phyloP scores from a whole-genome alignment of 352 stramenopile species.

The Phytophthora uliginosa region DNA sequence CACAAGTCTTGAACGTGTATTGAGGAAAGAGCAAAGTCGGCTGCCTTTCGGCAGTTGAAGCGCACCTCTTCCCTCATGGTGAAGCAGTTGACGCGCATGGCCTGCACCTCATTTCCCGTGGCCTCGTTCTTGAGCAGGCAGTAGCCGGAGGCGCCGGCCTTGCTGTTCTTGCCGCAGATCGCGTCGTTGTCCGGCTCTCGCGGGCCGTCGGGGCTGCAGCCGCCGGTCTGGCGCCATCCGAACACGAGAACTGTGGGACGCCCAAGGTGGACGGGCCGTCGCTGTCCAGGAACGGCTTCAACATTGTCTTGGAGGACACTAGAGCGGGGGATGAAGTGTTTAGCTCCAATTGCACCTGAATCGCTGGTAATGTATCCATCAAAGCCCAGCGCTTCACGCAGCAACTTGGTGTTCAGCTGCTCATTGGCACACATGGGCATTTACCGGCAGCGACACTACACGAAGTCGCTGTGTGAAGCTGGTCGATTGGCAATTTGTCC shows the following conservation, averaged over 20 bases:
- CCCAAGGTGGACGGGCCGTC: conserved; percentile 14
- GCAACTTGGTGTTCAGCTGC: conserved; percentile 64
- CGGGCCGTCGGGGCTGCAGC: conserved; percentile 32
- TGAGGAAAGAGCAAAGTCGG: conserved; percentile 57
- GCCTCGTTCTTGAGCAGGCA: conserved; percentile 34
- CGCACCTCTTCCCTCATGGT: conserved; percentile 31
- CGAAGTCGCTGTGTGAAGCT: conserved; percentile 73
- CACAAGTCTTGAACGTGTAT: too few species aligned
- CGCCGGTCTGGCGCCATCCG: conserved; percentile 31
- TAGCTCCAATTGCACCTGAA: conserved; percentile 86
- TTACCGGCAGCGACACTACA: conserved; percentile 82
- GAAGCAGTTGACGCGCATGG: conserved; percentile 45
- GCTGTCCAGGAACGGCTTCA: conserved; percentile 25
- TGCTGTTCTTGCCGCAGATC: conserved; percentile 28
- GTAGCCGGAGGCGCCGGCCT: conserved; percentile 28
- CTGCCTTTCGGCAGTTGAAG: conserved; percentile 54
- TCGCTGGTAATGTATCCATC: conserved; percentile 97
- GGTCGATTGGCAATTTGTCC: conserved; percentile 62
- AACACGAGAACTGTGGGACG: conserved; percentile 29
- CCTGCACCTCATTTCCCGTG: conserved; percentile 38
- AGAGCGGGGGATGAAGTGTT: background rate
- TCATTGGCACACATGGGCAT: conserved; percentile 92
- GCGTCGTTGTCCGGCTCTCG: conserved; percentile 27
- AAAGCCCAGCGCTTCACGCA: conserved; percentile 87
- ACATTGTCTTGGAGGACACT: conserved; percentile 19